Conservation (phyloP, 176 grass and related monocot species). For the Aegilops speltoides region DNA sequence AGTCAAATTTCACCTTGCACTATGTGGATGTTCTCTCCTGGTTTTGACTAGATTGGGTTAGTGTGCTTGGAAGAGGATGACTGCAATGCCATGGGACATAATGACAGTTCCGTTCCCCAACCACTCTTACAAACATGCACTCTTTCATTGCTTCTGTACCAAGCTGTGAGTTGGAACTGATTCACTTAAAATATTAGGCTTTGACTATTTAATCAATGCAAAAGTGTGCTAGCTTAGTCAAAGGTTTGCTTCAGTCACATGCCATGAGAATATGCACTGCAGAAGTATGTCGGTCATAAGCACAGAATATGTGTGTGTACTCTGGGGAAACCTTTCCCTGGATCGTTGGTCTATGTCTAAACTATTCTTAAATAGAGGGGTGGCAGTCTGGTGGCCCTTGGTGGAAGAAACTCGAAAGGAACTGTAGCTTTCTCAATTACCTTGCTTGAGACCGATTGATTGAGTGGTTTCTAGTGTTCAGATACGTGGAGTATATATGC, state of each 20-base stretch:
- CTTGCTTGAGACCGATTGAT: conserved; percentile 15
- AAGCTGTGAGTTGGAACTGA: background rate
- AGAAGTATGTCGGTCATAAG: conserved; percentile 23
- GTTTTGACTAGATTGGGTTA: background rate
- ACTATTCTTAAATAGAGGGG: conserved; percentile 9
- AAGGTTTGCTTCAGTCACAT: conserved; percentile 2
- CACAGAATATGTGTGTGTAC: background rate
- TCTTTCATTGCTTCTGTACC: background rate
- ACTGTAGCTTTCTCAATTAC: conserved; percentile 14
- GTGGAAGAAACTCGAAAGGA: background rate
- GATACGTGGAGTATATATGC: conserved; percentile 4
- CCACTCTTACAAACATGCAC: background rate
- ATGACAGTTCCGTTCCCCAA: background rate
- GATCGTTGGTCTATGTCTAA: background rate
- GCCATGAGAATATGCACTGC: conserved; percentile 1
- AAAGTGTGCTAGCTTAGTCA: background rate
- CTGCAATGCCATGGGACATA: background rate
- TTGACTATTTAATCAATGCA: background rate
- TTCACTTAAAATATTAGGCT: background rate
- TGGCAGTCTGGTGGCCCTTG: conserved; percentile 8
- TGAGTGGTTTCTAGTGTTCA: conserved; percentile 36
- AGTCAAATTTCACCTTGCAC: background rate
- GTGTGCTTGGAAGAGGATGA: background rate
- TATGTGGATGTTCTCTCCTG: background rate
- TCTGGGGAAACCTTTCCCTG: background rate